Base-by-base conservation (phyloP, 192 early-diverging fungal genomes). In the Geranomyces variabilis region DNA sequence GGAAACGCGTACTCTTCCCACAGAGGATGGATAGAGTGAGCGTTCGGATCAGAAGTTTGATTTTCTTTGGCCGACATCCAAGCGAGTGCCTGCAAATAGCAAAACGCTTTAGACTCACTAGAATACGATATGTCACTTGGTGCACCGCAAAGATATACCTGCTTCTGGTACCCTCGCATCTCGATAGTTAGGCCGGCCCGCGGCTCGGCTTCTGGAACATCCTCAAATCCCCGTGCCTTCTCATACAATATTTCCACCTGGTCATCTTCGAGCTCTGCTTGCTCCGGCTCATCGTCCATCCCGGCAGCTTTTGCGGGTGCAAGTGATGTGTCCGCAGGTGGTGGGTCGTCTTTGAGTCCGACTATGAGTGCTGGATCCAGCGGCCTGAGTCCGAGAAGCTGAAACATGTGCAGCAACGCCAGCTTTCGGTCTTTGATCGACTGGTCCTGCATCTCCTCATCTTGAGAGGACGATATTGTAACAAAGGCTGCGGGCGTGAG, bases 141-240 rank as follows among this genome's bases (percentile, higher is more conserved):
- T n/a, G n/a, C n/a, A n/a, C n/a, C 36, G 36, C 36, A 41, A 10
- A 3, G 24, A 30, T 24, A n/a, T 36, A 68, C 66, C 68, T 70
- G 68, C 57, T 70, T 64, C 46, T 81, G 80, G 46, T 81, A 81
- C 1, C 48, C 62, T 12, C 75, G 43, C 31, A 81, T 49, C 14
- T 45, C 46, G 0, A 80, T 30, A 15, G 12, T 45, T 28, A 81
- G 24, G 0, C 77, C 79, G 6, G n/a, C 15, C 9, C 22, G 8
- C 4, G 77, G 66, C 22, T 80, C 74, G 51, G 69, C 22, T 31
- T 66, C 31, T n/a, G 19, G n/a, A 12, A 69, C 69, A 36, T 63
- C 30, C 21, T 71, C 68, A 30, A 80, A 76, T 12, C 30, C 29
- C 31, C 63, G 43, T 19, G 77, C 66, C 46, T 76, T 80, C 26